Evolutionary conservation across 805 yeast genomes (phyloP).

Genomic region (Schwanniomyces vanrijiae): DNA sequence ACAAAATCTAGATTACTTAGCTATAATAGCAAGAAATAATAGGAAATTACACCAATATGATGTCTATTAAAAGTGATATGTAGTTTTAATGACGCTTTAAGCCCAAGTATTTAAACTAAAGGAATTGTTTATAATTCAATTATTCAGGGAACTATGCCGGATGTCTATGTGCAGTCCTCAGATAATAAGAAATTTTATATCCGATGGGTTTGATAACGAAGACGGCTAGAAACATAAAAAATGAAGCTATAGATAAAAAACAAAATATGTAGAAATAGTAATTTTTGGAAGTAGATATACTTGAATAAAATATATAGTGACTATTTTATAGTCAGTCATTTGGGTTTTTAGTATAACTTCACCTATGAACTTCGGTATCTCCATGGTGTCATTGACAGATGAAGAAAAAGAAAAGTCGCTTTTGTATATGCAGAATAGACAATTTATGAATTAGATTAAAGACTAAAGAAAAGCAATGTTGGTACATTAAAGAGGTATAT

Average conservation of each 20-base stretch:
- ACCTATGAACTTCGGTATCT: not conserved
- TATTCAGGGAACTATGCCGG: not conserved
- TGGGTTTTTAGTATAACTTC: not conserved
- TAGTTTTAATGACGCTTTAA: not conserved
- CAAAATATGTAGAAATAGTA: too few species aligned
- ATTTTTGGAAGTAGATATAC: too few species aligned
- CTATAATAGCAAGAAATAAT: not conserved
- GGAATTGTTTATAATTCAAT: not conserved
- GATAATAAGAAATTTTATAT: not conserved
- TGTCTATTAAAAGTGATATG: not conserved
- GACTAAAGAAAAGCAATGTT: too few species aligned
- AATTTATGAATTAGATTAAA: too few species aligned
- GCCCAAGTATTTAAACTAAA: not conserved
- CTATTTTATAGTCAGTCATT: too few species aligned
- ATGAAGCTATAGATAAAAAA: too few species aligned
- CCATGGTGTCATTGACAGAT: not conserved
- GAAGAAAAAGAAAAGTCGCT: not conserved
- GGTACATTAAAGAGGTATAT: too few species aligned
- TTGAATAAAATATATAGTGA: too few species aligned
- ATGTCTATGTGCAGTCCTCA: not conserved
- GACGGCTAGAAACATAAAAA: not conserved
- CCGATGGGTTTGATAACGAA: not conserved
- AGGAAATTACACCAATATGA: not conserved
- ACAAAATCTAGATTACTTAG: not conserved
- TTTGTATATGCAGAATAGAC: not conserved